Base-by-base conservation (phyloP, 2,329 filamentous ascomycete genomes). In the Fusarium keratoplasticum region DNA sequence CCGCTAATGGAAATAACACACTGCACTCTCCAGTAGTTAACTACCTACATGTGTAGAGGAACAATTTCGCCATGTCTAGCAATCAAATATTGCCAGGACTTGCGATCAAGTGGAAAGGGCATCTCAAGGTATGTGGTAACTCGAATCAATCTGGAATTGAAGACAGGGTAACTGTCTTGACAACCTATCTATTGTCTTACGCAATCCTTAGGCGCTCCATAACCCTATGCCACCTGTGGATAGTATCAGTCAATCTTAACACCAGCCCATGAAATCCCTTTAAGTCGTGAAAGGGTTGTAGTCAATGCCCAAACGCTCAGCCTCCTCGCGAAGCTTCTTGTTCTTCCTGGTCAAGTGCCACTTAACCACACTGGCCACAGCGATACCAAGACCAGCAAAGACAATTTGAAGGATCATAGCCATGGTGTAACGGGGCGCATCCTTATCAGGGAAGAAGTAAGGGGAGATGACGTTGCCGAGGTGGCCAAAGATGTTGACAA, bases 401-500 rank as follows among this genome's bases (percentile, higher is more conserved):
- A 64, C 72, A 2, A 75, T 72, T 35, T 73, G 71, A 11, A 79
- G 20, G 29, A 80, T 75, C 67, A 80, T 82, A 10, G 76, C 80
- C 63, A 72, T 78, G 0, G 76, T 63, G 33, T 81, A 82, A 0
- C 81, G 71, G 4, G 81, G 81, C 0, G 64, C 72, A 16, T 82
- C 79, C 25, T 65, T 72, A 0, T 75, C 71, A 0, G 76, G 67
- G 69, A 84, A 84, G 63, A 85, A 81, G 62, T 84, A 86, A 2
- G 83, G 83, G 1, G 80, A 82, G 63, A 80, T 82, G n/a, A 85
- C 79, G 10, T 82, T 84, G 1, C 82, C 83, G 2, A 85, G 55
- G 55, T 84, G 82, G 0, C 78, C 78, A 20, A 83, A 70, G 8
- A 84, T 76, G 54, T 84, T 84, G 22, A 83, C 78, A 0, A 85